Percentiles rank a stretch among this genome's conserved stretches.
These are phyloP conservation scores for Cladorrhinum samala DNA, from an alignment of 495 filamentous ascomycete genomes.

Conservation along the genomic window DNA sequence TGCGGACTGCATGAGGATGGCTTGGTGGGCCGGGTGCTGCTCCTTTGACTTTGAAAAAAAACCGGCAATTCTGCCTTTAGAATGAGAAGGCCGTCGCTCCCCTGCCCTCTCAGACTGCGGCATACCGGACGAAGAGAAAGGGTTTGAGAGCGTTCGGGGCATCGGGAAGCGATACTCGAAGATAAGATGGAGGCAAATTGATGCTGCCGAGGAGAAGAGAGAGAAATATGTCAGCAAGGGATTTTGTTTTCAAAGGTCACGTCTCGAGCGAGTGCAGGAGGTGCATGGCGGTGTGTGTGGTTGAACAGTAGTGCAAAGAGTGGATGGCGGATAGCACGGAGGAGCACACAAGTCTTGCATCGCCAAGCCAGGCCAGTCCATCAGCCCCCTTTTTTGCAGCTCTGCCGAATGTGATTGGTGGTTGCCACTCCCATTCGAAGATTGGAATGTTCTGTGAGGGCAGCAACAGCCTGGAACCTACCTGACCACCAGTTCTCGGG, in stretches of 20 bases:
- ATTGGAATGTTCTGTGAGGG: neutral
- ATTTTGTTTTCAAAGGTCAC: slow-evolving; percentile 1
- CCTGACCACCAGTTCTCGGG: neutral
- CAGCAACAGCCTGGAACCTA: neutral
- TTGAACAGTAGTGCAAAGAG: neutral
- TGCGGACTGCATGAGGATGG: slow-evolving; percentile 35
- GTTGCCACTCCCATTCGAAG: neutral
- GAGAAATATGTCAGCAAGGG: neutral
- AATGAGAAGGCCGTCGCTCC: slow-evolving; percentile 50
- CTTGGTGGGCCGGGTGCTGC: slow-evolving; percentile 20
- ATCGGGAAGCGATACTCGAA: slow-evolving; percentile 25
- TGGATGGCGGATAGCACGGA: neutral
- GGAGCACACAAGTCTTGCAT: neutral
- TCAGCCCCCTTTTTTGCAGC: neutral
- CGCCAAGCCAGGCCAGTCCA: neutral
- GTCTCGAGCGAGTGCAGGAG: neutral
- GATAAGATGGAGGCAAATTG: neutral
- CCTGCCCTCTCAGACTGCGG: slow-evolving; percentile 32
- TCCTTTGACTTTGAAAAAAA: slow-evolving; percentile 68
- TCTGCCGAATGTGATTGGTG: neutral
- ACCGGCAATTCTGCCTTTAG: slow-evolving; percentile 52
- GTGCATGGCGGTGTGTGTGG: neutral
- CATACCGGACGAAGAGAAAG: slow-evolving; percentile 32
- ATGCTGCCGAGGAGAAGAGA: neutral
- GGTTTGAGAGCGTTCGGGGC: slow-evolving; percentile 48